A percentile compares a stretch with the other conserved stretches of the same genome.
phyloP scores from a whole-genome alignment of 306 rosid species.

The Lotus japonicus region DNA sequence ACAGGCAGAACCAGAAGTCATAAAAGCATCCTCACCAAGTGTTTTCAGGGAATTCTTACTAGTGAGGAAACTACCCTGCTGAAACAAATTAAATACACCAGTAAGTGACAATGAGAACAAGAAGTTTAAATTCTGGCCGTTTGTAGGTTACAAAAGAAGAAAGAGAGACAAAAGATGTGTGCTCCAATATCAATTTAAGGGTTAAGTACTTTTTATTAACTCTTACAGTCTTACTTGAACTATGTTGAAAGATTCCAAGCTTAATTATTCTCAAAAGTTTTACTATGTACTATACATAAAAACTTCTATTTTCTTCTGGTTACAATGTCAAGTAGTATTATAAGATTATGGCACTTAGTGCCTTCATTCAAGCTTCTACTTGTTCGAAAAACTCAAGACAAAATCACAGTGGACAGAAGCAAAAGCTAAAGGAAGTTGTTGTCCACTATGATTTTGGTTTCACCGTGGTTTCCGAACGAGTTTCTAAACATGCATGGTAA shows the following conservation, averaged over 20 bases:
- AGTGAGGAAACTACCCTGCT: slow-evolving; percentile 18
- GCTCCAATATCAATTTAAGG: not conserved
- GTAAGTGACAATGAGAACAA: slow-evolving; percentile 20
- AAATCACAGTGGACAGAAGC: too few species aligned
- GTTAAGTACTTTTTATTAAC: not conserved
- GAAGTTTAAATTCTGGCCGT: slow-evolving; percentile 17
- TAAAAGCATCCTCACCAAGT: slow-evolving; percentile 29
- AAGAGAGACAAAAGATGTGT: not conserved
- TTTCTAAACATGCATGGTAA: too few species aligned
- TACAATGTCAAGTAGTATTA: not conserved
- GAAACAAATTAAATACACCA: slow-evolving; percentile 25
- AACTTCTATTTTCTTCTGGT: not conserved
- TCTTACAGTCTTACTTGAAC: not conserved
- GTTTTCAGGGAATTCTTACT: slow-evolving; percentile 27
- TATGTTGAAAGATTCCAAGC: not conserved
- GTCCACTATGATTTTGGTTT: too few species aligned
- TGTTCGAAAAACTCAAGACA: too few species aligned
- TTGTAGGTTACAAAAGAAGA: slow-evolving; percentile 4
- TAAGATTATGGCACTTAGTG: not conserved
- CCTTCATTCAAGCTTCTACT: not conserved
- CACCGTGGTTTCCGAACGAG: too few species aligned
- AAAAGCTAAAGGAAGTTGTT: too few species aligned
- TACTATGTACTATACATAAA: not conserved
- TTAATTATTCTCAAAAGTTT: not conserved
- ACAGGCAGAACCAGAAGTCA: slow-evolving; percentile 18